Evolutionary conservation across 2,329 filamentous ascomycete genomes (phyloP).

Genomic region (Macrophomina tecta): DNA sequence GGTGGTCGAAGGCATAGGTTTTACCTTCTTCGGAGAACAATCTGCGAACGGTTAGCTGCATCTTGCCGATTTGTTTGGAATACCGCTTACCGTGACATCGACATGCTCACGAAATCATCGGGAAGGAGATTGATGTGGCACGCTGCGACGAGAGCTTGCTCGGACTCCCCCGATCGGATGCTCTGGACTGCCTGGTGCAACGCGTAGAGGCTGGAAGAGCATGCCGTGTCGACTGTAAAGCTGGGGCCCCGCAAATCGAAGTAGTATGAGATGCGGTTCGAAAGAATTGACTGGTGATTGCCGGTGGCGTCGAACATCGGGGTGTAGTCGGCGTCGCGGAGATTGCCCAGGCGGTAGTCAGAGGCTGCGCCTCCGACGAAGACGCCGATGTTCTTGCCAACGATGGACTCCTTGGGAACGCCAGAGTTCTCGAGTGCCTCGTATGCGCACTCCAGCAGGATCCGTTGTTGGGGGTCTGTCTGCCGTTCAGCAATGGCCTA

Average conservation of each 20-base stretch:
- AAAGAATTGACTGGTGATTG: constrained; percentile 35
- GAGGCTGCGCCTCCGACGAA: constrained; percentile 35
- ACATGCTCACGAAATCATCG: constrained; percentile 30
- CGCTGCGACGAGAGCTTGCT: constrained; percentile 30
- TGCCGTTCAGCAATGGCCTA: neutral
- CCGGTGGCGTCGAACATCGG: constrained; percentile 28
- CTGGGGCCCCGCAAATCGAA: constrained; percentile 41
- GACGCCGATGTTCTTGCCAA: constrained; percentile 34
- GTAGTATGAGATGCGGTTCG: constrained; percentile 40
- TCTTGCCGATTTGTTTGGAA: neutral
- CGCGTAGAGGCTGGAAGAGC: constrained; percentile 38
- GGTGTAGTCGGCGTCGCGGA: constrained; percentile 7
- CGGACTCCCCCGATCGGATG: constrained; percentile 31
- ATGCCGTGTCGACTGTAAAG: constrained; percentile 42
- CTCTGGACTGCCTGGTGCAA: constrained; percentile 40
- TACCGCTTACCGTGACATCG: constrained; percentile 30
- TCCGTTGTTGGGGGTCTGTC: constrained; percentile 36
- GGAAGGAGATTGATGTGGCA: constrained; percentile 30
- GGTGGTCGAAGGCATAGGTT: constrained; percentile 52
- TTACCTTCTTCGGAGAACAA: constrained; percentile 42
- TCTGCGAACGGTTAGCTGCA: neutral
- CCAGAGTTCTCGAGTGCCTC: constrained; percentile 35
- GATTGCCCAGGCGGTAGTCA: constrained; percentile 34
- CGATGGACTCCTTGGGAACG: constrained; percentile 28
- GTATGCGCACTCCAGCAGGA: constrained; percentile 34